Evolutionary conservation across 2,329 filamentous ascomycete species (phyloP), one percentile per base, ranked within the genome.

Genomic region (Chaetomiaceae sp.): DNA sequence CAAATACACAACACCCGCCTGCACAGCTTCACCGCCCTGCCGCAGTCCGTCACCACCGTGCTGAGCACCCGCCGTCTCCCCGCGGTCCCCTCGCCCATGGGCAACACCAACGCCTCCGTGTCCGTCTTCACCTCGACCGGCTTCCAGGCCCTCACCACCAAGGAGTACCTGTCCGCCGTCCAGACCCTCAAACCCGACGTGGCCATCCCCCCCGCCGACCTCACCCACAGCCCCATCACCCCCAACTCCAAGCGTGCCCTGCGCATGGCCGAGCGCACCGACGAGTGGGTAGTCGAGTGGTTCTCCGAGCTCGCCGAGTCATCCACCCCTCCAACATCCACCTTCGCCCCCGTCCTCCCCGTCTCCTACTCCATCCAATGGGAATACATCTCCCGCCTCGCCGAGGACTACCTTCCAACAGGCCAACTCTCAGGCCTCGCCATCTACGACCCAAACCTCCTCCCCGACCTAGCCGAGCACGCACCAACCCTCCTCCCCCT

Each of bases 111-210:
- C 55, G 79, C 79, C 34, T 78, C 83, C 41, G 75, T 97, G 37
- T 83, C 86, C 16, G 78, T 97, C 42, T 83, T 87, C 64, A 96
- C 93, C 2, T 92, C 90, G 0, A 88, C 89, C 1, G 93, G 93
- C 25, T 96, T 95, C 69, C 79, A 82, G 55, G 76, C 79, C 50
- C 72, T 97, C 30, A 78, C 79, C 27, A 80, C 82, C 0, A 74
- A 80, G 6, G 81, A 87, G 48, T 97, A 93, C 69, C 73, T 78
- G 30, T 72, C 80, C 5, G 82, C 83, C 16, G 74, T 86, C 27
- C 69, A 77, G 52, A 75, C 72, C n/a, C 70, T 96, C 31, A 75
- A 76, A 45, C 89, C 92, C 1, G 92, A 99, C 63, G 85, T 97
- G 48, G 81, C 85, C 31, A 76, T 97, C 20, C 83, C 83, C 0